Base-by-base conservation (phyloP, 768 basidiomycete species). In the Naganishia onofrii region DNA sequence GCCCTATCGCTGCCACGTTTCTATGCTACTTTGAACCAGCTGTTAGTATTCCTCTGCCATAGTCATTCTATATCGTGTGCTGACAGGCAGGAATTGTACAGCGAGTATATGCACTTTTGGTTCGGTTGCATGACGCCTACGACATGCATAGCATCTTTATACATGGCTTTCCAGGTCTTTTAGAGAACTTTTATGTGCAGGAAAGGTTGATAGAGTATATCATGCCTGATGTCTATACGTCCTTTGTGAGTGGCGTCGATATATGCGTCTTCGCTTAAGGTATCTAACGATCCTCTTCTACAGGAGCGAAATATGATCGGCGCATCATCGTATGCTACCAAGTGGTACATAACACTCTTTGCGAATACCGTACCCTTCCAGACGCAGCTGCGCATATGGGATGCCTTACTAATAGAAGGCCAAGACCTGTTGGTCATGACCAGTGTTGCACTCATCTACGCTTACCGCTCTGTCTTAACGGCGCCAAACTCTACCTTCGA, bases 291-390 rank as follows among this genome's bases (percentile, higher is more conserved):
- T 36, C 15, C 36, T 8, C 28, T 46, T 17, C 34, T 23, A 26
- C 67, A 85, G 85, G 87, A 88, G 82, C 89, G 87, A 75, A 89
- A 97, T 75, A 89, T 87, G 86, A 90, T 99, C 70, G 90, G 90
- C 9, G 93, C 92, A 15, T 94, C 93, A 32, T 88, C 92, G 23
- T 99, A 95, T 82, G 93, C 93, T 31, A 97, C 95, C 1, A 98
- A 98, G 81, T 98, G 96, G 96, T 99, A 97, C 79, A 98, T 99
- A 81, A 98, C 96, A 2, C 84, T 98, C 17, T 99, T 97, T 77
- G 88, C 93, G 60, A 96, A 95, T 78, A 91, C 91, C 0, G 89
- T 99, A 52, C 93, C 95, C 28, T 98, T 95, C 80, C 91, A 94
- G 81, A 92, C 90, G 56, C 93, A 97, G 82, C 82, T 98, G 31